Evolutionary conservation across 208 protist genomes (phyloP), one percentile per base, ranked within the genome.

Genomic region (Leishmania braziliensis): DNA sequence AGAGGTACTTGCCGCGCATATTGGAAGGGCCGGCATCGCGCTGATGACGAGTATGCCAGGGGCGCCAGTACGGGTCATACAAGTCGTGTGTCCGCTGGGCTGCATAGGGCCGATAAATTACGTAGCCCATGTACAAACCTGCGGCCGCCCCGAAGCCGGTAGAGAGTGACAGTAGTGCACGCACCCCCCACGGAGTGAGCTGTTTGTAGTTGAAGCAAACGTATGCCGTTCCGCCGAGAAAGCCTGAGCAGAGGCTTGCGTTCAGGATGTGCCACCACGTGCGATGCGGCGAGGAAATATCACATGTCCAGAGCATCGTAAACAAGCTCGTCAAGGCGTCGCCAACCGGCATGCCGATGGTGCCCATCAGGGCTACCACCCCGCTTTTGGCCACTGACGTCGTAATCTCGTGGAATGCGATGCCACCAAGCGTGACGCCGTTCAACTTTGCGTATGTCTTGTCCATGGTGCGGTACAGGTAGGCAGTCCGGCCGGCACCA

Each of bases 401-500:
- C 68, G 83, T 93, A 4, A 95, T 80, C 77, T 96, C 93, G 39
- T 92, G 85, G 39, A 95, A 86, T 16, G 89, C 91, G 60, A 98
- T 89, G 43, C 84, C 80, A 33, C 77, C 75, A 20, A 96, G 79
- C 4, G 86, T 89, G 33, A 96, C 93, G 69, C 95, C 95, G 81
- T 98, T 91, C 26, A 98, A 88, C 77, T 95, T 95, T 39, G 93
- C 90, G 88, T 97, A 98, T 70, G 91, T 86, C 84, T 92, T 93
- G 85, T 98, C 95, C 91, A 98, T 98, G 48, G 93, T 96, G 66
- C 93, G 95, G 80, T 95, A 96, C 5, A 98, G 86, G 77, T 95
- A 93, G 2, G 82, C 75, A 1, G 90, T 95, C 12, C 95, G 88
- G 6, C 91, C 95, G 9, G 90, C 23, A n/a, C 93, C 95, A 84